Evolutionary conservation across 1,284 basidiomycete genomes (phyloP).

Genomic region (Macrocystidia cucumis): DNA sequence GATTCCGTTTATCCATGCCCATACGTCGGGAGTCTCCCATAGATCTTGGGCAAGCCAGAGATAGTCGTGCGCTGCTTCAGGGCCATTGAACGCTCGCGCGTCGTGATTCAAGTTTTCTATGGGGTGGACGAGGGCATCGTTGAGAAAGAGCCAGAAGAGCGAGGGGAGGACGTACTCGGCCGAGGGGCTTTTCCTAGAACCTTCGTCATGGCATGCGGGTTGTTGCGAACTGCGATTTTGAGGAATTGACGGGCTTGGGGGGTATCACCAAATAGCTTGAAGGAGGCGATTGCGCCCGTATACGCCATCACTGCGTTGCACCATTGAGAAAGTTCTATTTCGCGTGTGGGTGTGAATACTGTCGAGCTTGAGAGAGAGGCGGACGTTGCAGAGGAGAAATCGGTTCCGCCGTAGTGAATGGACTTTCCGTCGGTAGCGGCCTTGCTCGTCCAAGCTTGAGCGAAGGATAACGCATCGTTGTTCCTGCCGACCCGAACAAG

Average conservation of each 20-base stretch:
- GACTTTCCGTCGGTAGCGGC: slow-evolving; percentile 7
- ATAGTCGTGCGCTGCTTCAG: slow-evolving; percentile 36
- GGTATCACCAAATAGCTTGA: slow-evolving; percentile 31
- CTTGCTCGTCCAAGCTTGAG: slow-evolving; percentile 14
- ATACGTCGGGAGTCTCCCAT: slow-evolving; percentile 32
- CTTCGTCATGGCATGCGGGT: slow-evolving; percentile 28
- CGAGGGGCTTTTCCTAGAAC: slow-evolving; percentile 26
- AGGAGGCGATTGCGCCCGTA: slow-evolving; percentile 32
- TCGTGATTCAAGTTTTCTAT: slow-evolving; percentile 23
- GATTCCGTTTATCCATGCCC: slow-evolving; percentile 32
- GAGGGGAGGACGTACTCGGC: slow-evolving; percentile 21
- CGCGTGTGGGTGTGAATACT: slow-evolving; percentile 12
- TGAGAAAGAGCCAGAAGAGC: no score
- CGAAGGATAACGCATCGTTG: slow-evolving; percentile 22
- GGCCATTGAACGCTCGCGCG: slow-evolving; percentile 24
- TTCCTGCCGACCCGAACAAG: slow-evolving; percentile 18
- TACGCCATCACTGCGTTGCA: slow-evolving; percentile 14
- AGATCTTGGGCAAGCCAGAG: slow-evolving; percentile 35
- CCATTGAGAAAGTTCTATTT: slow-evolving; percentile 7
- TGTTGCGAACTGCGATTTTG: slow-evolving; percentile 21
- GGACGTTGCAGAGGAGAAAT: slow-evolving; percentile 14
- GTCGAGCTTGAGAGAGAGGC: no score
- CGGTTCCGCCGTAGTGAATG: slow-evolving; percentile 16
- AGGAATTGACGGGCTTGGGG: slow-evolving; percentile 30
- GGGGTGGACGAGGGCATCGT: no score